Percentiles rank a stretch among this genome's conserved stretches.
These are phyloP conservation scores for Stylosanthes scabra DNA, from an alignment of 331 rosid species.

Conservation along the genomic window DNA sequence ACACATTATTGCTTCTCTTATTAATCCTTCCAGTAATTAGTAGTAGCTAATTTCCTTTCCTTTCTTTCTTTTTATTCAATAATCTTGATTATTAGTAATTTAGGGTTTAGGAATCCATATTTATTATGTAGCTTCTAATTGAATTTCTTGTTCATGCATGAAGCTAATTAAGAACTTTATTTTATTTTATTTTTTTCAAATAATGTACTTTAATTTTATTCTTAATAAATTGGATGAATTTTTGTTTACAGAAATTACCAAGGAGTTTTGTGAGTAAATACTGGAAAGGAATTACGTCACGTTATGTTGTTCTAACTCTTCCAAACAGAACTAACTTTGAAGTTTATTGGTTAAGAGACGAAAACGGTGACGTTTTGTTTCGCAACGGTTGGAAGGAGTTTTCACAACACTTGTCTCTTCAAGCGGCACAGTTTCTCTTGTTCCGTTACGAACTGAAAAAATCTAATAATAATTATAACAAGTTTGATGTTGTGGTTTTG, in stretches of 20 bases:
- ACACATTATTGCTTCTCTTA: no score
- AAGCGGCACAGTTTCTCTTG: constrained; percentile 28
- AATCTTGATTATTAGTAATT: no score
- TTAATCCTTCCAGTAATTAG: no score
- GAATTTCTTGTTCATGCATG: not conserved
- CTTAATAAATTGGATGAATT: not conserved
- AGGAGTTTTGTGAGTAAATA: constrained; percentile 31
- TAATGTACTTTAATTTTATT: not conserved
- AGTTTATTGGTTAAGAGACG: constrained; percentile 21
- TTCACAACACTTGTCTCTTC: constrained; percentile 21
- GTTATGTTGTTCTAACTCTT: constrained; percentile 37
- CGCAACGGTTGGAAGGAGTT: constrained; percentile 43
- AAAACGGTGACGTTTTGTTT: constrained; percentile 36
- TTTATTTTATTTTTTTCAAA: no score
- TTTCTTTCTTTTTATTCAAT: no score
- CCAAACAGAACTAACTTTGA: constrained; percentile 34
- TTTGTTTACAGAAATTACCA: constrained; percentile 34
- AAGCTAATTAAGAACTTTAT: not conserved
- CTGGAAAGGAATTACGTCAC: constrained; percentile 29
- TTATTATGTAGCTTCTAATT: no score
- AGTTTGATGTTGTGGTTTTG: constrained; percentile 37
- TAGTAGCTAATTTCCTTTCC: no score
- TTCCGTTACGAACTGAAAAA: constrained; percentile 38
- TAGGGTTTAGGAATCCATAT: no score
- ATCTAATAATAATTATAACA: not conserved